phyloP scores from a whole-genome alignment of 2,329 filamentous ascomycete species.

The Parastagonospora nodorum region DNA sequence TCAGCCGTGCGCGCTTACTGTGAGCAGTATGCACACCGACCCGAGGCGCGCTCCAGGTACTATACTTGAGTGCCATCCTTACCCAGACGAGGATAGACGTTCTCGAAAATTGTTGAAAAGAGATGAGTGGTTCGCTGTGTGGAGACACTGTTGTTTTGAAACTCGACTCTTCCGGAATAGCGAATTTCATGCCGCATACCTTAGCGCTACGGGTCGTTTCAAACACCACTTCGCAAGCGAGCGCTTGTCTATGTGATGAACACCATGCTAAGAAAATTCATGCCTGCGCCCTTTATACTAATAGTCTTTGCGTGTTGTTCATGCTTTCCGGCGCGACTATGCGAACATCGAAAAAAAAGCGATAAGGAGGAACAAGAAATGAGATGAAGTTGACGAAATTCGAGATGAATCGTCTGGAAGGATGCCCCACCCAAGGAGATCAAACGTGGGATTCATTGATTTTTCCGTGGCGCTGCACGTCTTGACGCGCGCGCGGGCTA shows the following conservation, averaged over 20 bases:
- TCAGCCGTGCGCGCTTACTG: conserved; percentile 20
- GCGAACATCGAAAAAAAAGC: too few relatives aligned
- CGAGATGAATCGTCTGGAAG: too few relatives aligned
- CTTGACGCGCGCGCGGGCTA: conserved; percentile 12
- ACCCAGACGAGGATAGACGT: conserved; percentile 8
- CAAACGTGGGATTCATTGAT: conserved; percentile 2
- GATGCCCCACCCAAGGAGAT: background rate
- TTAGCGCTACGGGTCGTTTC: conserved; percentile 28
- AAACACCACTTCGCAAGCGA: conserved; percentile 14
- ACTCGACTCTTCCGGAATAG: conserved; percentile 20
- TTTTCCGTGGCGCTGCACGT: conserved; percentile 1
- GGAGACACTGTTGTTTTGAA: conserved; percentile 30
- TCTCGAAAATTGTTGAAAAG: conserved; percentile 16
- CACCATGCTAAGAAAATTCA: too few relatives aligned
- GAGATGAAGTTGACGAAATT: too few relatives aligned
- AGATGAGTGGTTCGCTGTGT: conserved; percentile 25
- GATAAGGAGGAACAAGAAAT: too few relatives aligned
- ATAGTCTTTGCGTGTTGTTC: too few relatives aligned
- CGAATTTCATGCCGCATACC: conserved; percentile 9
- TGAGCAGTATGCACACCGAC: conserved; percentile 10
- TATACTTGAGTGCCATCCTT: conserved; percentile 19
- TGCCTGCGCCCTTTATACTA: too few relatives aligned
- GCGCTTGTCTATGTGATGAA: conserved; percentile 11
- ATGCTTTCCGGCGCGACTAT: too few relatives aligned
- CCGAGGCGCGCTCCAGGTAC: conserved; percentile 9